Percentiles rank a stretch among this genome's conserved stretches.
Conservation (phyloP, 169 alveolate genomes). For the Cryptosporidium baileyi region DNA sequence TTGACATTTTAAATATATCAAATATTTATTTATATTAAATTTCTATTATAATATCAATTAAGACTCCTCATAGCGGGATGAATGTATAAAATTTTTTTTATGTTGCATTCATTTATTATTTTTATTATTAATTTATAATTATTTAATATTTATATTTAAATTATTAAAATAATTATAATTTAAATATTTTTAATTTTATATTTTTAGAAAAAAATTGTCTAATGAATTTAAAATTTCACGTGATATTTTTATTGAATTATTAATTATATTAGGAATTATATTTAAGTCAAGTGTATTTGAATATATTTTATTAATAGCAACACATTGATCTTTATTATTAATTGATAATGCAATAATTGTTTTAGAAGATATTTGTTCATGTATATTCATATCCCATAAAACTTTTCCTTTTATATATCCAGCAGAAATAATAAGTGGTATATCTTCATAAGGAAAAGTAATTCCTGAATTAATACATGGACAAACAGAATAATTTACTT, state of each 20-base stretch:
- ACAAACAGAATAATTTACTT: not conserved
- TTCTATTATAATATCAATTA: too few species aligned
- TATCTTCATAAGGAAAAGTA: constrained; percentile 11
- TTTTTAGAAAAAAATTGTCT: constrained; percentile 15
- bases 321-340: constrained; percentile 18
- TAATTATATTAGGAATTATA: constrained; percentile 11
- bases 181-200: not conserved
- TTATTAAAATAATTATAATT: not conserved
- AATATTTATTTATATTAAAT: too few species aligned
- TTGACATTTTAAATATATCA: too few species aligned
- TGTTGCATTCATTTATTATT: too few species aligned
- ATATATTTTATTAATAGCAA: constrained; percentile 29
- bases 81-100: too few species aligned
- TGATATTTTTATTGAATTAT: constrained; percentile 24
- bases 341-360: constrained; percentile 45
- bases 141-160: not conserved
- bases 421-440: constrained; percentile 43
- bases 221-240: not conserved
- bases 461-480: constrained; percentile 28
- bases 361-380: constrained; percentile 43
- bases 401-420: constrained; percentile 51
- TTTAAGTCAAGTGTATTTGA: constrained; percentile 32
- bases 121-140: not conserved
- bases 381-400: constrained; percentile 64
- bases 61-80: too few species aligned